These are phyloP conservation scores for Macrolepiota albuminosa DNA, from an alignment of 768 basidiomycete species.

Conservation along the genomic window DNA sequence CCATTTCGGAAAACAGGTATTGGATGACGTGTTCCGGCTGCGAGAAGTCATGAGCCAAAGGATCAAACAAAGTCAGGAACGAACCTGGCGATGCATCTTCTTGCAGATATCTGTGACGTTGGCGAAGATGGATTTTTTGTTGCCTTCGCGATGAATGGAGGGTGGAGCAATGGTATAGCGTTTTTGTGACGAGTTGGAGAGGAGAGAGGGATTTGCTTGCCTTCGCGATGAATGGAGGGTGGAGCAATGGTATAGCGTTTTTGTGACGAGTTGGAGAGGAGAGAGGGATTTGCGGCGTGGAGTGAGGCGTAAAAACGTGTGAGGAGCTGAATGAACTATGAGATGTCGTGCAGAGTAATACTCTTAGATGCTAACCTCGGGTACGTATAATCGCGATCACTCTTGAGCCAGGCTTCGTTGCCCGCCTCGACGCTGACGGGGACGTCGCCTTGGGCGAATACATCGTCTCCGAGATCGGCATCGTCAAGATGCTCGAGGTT, in stretches of 20 bases:
- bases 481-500: constrained; percentile 71
- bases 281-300: constrained; percentile 91
- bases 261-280: constrained; percentile 72
- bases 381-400: constrained; percentile 96
- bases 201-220: constrained; percentile 93
- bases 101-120: constrained; percentile 98
- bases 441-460: constrained; percentile 62
- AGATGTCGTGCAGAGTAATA: not conserved
- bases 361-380: constrained; percentile 55
- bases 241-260: constrained; percentile 98
- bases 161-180: constrained; percentile 98
- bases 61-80: constrained; percentile 1
- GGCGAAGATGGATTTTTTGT: constrained; percentile 96
- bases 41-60: not conserved
- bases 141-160: constrained; percentile 89
- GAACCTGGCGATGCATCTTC: constrained; percentile 85
- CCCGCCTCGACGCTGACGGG: constrained; percentile 66
- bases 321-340: constrained; percentile 58
- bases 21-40: constrained; percentile 97
- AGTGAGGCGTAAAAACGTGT: constrained; percentile 88
- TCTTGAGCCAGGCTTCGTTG: constrained; percentile 85
- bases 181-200: constrained; percentile 76
- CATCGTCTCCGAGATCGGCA: constrained; percentile 84
- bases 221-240: constrained; percentile 90
- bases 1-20: constrained; percentile 97